Conservation (phyloP, 176 grass and related monocot species). For the Bonia amplexicaulis region DNA sequence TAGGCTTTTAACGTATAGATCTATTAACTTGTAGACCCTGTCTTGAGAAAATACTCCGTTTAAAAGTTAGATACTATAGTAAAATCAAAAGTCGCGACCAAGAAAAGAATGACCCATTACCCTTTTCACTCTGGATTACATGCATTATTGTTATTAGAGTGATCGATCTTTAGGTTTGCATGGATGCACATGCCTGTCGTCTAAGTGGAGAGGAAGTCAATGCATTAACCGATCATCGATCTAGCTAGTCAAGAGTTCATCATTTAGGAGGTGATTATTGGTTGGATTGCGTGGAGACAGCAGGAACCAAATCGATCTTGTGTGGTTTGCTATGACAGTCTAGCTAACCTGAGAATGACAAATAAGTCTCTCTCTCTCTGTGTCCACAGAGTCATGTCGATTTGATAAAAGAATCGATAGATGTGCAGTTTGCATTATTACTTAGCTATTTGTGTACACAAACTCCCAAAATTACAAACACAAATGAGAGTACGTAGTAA, state of each 20-base stretch:
- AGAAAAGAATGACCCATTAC: too few relatives aligned
- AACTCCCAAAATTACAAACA: not conserved
- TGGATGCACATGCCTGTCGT: not conserved
- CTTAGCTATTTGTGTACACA: not conserved
- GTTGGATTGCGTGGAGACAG: not conserved
- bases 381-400: not conserved
- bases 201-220: conserved; percentile 5
- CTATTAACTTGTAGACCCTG: too few relatives aligned
- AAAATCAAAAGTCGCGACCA: too few relatives aligned
- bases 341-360: not conserved
- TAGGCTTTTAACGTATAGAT: too few relatives aligned
- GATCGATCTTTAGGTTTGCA: not conserved
- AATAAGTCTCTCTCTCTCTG: not conserved
- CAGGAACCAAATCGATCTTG: not conserved
- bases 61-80: too few relatives aligned
- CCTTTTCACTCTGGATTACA: not conserved
- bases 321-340: not conserved
- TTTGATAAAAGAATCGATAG: not conserved
- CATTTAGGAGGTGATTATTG: conserved; percentile 11
- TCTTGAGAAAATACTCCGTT: too few relatives aligned
- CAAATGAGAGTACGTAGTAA: not conserved
- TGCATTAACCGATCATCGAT: not conserved
- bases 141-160: not conserved
- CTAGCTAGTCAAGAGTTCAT: conserved; percentile 28
- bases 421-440: not conserved